Evolutionary conservation across 2,329 filamentous ascomycete genomes (phyloP).

Genomic region (Biscogniauxia mediterranea): DNA sequence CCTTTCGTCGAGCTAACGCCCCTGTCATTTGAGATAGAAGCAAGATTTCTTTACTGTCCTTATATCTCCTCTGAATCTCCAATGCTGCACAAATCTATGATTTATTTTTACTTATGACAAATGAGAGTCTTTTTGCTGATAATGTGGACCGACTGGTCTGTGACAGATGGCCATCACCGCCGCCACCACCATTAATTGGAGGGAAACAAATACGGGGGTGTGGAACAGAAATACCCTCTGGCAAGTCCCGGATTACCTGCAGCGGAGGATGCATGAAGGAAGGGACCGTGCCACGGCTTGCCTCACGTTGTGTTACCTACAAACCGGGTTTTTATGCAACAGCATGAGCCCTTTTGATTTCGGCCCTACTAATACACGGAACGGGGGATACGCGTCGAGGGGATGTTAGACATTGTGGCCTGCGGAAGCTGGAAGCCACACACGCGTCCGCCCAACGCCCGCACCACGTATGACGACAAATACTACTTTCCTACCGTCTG

Average conservation of each 20-base stretch:
- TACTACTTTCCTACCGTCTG: no score
- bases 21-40: conserved; percentile 25
- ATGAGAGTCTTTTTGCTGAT: conserved; percentile 36
- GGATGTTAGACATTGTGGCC: no score
- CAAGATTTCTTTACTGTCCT: conserved; percentile 16
- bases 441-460: no score
- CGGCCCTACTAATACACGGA: neutral
- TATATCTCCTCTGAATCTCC: conserved; percentile 21
- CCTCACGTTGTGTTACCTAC: neutral
- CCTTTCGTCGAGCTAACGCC: conserved; percentile 13
- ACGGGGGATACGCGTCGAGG: no score
- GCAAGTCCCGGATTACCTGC: neutral
- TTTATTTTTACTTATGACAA: conserved; percentile 10
- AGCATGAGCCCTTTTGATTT: neutral
- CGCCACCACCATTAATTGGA: conserved; percentile 26
- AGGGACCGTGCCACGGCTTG: neutral
- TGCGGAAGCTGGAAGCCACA: no score
- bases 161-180: conserved; percentile 42
- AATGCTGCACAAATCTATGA: conserved; percentile 23
- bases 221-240: neutral
- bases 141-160: conserved; percentile 27
- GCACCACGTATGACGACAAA: no score
- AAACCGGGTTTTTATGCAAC: neutral
- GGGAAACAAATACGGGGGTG: conserved; percentile 7
- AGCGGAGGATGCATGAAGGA: neutral